Base-by-base conservation (phyloP, 305 asterid species). In the Withania somnifera region DNA sequence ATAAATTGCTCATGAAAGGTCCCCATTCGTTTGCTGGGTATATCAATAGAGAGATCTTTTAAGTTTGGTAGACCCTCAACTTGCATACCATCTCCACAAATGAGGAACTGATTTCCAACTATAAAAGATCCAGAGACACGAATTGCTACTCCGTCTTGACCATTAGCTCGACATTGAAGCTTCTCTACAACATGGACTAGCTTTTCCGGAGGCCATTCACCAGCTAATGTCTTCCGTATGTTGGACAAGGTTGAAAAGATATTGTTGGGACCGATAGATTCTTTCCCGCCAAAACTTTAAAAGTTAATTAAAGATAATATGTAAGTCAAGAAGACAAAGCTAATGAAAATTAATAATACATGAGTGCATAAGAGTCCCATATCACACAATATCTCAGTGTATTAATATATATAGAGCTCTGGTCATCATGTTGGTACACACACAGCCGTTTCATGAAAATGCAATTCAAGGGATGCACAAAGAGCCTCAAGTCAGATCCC, bases 121-220 rank as follows among this genome's bases (percentile, higher is more conserved):
- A 94, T 91, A 78, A 92, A 93, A 30, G 99, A 93, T 3, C 99
- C 99, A 0, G 94, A 84, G 1, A 91, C 97, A 17, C 98, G 99
- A 45, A 94, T 94, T 38, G 93, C 97, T 14, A 95, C 90, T 42
- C 94, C 97, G 24, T 89, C 87, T 47, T 88, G 86, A 78, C 96
- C 92, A 61, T 91, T 88, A 77, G 92, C 88, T 30, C 97, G 97
- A 63, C 99, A 95, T 78, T 95, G 98, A 42, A 95, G 95, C 84
- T 94, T 95, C 90, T 95, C 99, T 85, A 93, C 99, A 13, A 94
- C 95, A 84, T 95, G 99, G 78, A 94, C 97, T 14, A 94, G 97
- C 90, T 93, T 93, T 86, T 95, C 97, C 11, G 97, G 92, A 69
- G 97, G 93, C 98, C 98, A 92, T 64, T 94, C 97, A 13, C 99